Evolutionary conservation across 2,329 filamentous ascomycete genomes (phyloP).

Genomic region (Xylaria sp.): DNA sequence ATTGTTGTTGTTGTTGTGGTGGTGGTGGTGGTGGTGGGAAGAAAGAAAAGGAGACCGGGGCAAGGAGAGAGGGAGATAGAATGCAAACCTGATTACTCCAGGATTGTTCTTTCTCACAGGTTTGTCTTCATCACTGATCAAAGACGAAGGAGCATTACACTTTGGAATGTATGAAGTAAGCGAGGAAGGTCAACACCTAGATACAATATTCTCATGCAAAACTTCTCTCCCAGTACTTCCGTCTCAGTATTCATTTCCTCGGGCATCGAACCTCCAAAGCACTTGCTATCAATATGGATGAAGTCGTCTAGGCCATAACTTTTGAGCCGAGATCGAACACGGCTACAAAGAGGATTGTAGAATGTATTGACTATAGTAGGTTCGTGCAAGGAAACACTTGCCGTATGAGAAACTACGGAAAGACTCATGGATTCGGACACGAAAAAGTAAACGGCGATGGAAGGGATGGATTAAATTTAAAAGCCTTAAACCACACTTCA

Average conservation of each 20-base stretch:
- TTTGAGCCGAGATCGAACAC: too few species aligned
- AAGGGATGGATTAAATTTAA: too few species aligned
- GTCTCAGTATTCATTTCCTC: constrained; percentile 3
- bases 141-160: constrained; percentile 5
- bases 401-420: too few species aligned
- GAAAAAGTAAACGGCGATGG: too few species aligned
- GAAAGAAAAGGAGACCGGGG: background rate
- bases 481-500: too few species aligned
- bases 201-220: constrained; percentile 1
- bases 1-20: too few species aligned
- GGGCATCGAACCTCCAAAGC: constrained; percentile 6
- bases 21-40: background rate
- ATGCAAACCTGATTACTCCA: background rate
- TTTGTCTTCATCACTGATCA: background rate
- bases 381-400: too few species aligned
- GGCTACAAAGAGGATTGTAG: too few species aligned
- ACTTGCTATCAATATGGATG: constrained; percentile 1
- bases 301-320: background rate
- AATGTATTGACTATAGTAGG: too few species aligned
- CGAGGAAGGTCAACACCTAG: constrained; percentile 3
- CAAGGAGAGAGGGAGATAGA: constrained; percentile 3
- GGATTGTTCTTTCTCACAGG: background rate
- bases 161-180: constrained; percentile 1
- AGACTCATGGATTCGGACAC: too few species aligned
- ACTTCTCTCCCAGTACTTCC: background rate